These are phyloP conservation scores for Podaxis sp. DNA, from an alignment of 768 basidiomycete genomes.

Conservation along the genomic window DNA sequence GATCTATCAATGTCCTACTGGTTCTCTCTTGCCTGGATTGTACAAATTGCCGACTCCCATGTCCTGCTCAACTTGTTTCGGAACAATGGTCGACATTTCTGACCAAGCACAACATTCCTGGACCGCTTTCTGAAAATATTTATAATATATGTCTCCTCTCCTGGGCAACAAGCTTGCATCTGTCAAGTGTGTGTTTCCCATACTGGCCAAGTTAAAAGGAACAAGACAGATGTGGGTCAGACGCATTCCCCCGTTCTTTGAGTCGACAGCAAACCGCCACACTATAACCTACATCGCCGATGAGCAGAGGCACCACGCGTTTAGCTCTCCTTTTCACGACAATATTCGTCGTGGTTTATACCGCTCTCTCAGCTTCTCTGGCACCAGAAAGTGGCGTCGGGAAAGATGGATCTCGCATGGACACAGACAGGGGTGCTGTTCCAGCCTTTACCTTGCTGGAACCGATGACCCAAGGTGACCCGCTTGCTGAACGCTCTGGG, in stretches of 20 bases:
- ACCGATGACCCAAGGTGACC: neutral
- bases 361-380: neutral
- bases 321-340: neutral
- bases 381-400: neutral
- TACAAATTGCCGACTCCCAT: too few species aligned
- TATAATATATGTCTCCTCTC: too few species aligned
- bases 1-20: too few species aligned
- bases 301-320: neutral
- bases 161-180: too few species aligned
- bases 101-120: too few species aligned
- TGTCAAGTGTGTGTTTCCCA: too few species aligned
- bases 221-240: neutral
- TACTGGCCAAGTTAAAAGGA: neutral
- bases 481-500: neutral
- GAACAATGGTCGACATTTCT: too few species aligned
- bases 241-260: neutral
- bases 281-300: neutral
- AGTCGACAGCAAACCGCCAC: neutral
- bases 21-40: too few species aligned
- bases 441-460: neutral
- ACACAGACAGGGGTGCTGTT: neutral
- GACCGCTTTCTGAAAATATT: too few species aligned
- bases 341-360: neutral
- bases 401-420: neutral
- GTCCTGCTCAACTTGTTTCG: too few species aligned